Evolutionary conservation across 148 eudicot species (phyloP).

Genomic region (Diospyros lotus): DNA sequence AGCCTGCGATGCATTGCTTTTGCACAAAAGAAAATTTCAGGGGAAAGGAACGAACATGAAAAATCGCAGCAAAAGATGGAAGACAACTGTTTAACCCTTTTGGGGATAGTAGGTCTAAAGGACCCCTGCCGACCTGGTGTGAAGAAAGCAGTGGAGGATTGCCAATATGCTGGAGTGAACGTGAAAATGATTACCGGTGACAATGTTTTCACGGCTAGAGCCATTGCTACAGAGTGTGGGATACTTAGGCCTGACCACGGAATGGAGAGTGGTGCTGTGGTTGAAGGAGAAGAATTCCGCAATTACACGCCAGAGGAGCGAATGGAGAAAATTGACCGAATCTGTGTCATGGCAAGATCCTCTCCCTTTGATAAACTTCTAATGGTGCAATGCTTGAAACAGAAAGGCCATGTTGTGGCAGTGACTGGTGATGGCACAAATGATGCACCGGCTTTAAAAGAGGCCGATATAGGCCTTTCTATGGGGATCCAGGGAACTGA

Average conservation of each 20-base stretch:
- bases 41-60: neutral
- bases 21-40: conserved; percentile 13
- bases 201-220: conserved; percentile 16
- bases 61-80: neutral
- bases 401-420: conserved; percentile 16
- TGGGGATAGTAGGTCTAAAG: conserved; percentile 20
- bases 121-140: conserved; percentile 11
- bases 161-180: conserved; percentile 6
- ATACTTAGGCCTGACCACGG: conserved; percentile 13
- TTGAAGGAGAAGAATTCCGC: conserved; percentile 18
- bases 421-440: conserved; percentile 22
- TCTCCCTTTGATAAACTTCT: conserved; percentile 17
- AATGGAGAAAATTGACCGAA: conserved; percentile 13
- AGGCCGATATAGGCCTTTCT: conserved; percentile 22
- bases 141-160: conserved; percentile 11
- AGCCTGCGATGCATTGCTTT: conserved; percentile 24
- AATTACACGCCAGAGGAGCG: conserved; percentile 12
- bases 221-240: conserved; percentile 24
- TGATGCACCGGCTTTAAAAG: conserved; percentile 18
- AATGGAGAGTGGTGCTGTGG: neutral
- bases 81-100: conserved; percentile 11
- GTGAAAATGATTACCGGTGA: conserved; percentile 22
- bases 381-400: conserved; percentile 17
- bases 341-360: conserved; percentile 20
- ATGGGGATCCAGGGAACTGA: conserved; percentile 24